Conservation (phyloP, 805 yeast species). For the Pichia ethanolica region DNA sequence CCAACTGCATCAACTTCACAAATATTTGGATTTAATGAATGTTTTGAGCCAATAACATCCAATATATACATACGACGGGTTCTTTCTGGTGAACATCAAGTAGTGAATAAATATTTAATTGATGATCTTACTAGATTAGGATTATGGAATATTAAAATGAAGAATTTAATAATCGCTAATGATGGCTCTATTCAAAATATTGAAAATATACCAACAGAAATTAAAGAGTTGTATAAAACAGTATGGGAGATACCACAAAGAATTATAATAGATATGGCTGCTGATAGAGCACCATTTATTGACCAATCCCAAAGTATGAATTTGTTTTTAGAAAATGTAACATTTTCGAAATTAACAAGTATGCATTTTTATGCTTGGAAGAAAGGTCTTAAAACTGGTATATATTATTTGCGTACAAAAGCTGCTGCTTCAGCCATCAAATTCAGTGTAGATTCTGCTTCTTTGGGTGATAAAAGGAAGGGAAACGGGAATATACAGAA, state of each 20-base stretch:
- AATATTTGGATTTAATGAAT: conserved; percentile 56
- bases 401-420: conserved; percentile 95
- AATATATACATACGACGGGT: conserved; percentile 89
- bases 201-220: conserved; percentile 61
- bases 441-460: conserved; percentile 60
- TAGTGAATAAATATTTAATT: conserved; percentile 80
- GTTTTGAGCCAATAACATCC: conserved; percentile 94
- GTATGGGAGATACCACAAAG: conserved; percentile 96
- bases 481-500: background rate
- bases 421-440: conserved; percentile 97
- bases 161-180: conserved; percentile 63
- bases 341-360: conserved; percentile 92
- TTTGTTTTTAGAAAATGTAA: conserved; percentile 80
- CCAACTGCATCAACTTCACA: conserved; percentile 64
- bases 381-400: conserved; percentile 96
- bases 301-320: conserved; percentile 94
- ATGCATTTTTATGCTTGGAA: conserved; percentile 99
- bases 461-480: background rate
- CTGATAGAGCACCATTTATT: conserved; percentile 64
- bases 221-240: conserved; percentile 79
- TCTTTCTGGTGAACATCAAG: conserved; percentile 87
- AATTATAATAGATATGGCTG: conserved; percentile 78
- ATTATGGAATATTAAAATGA: conserved; percentile 75
- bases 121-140: conserved; percentile 77
- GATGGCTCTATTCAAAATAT: conserved; percentile 84